Percentiles rank a stretch among this genome's conserved stretches.
phyloP scores from a whole-genome alignment of 2,329 filamentous ascomycete genomes.

The Phaeophleospora eucalypticola region DNA sequence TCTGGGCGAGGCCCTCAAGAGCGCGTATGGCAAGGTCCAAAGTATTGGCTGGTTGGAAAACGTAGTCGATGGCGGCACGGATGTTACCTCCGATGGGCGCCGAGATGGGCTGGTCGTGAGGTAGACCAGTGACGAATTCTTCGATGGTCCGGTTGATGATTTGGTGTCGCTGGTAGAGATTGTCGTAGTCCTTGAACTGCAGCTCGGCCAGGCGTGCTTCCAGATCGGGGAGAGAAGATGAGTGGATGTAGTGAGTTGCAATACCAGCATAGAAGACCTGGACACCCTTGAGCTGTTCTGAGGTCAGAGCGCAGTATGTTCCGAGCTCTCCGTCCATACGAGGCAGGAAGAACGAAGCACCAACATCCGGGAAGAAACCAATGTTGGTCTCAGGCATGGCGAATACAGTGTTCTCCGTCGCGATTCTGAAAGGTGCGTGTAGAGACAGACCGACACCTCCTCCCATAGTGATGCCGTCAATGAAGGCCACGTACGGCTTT shows the following conservation, averaged over 20 bases:
- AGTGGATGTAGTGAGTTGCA: slow-evolving; percentile 95
- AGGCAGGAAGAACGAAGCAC: slow-evolving; percentile 91
- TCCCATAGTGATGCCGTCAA: slow-evolving; percentile 98
- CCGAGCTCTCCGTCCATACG: slow-evolving; percentile 81
- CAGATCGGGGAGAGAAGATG: slow-evolving; percentile 73
- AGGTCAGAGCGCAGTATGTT: slow-evolving; percentile 90
- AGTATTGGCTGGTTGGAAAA: slow-evolving; percentile 46
- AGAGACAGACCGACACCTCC: slow-evolving; percentile 91
- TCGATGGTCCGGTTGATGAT: slow-evolving; percentile 85
- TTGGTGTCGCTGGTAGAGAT: slow-evolving; percentile 58
- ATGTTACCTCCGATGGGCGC: slow-evolving; percentile 53
- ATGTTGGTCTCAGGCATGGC: slow-evolving; percentile 99
- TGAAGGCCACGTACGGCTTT: slow-evolving; percentile 91
- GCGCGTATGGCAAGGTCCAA: slow-evolving; percentile 68
- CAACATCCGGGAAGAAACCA: slow-evolving; percentile 97
- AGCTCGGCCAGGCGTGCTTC: slow-evolving; percentile 85
- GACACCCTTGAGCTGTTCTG: slow-evolving; percentile 73
- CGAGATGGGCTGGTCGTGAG: slow-evolving; percentile 58
- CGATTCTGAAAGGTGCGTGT: slow-evolving; percentile 93
- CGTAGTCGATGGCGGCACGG: slow-evolving; percentile 75
- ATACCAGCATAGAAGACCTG: slow-evolving; percentile 88
- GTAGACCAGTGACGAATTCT: slow-evolving; percentile 84
- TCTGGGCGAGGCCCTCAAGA: slow-evolving; percentile 49
- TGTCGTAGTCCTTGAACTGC: slow-evolving; percentile 74
- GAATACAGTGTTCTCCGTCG: slow-evolving; percentile 91